These are phyloP conservation scores for Aspergillus ellipticus DNA, from an alignment of 495 filamentous ascomycete species.

Conservation along the genomic window DNA sequence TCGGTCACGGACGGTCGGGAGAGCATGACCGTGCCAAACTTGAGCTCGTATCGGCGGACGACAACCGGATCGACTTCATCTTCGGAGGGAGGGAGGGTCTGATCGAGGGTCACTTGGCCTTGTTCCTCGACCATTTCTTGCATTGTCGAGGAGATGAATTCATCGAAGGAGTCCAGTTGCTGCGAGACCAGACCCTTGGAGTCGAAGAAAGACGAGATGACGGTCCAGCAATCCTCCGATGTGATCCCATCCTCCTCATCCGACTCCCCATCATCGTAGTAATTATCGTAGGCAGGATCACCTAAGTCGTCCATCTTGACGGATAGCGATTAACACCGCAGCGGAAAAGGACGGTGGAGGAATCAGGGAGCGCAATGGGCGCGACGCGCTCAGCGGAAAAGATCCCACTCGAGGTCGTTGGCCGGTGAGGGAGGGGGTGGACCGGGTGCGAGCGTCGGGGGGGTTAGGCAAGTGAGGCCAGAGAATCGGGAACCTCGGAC, in stretches of 20 bases:
- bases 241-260: constrained; percentile 65
- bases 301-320: constrained; percentile 53
- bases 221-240: constrained; percentile 95
- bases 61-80: constrained; percentile 70
- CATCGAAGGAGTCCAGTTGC: constrained; percentile 97
- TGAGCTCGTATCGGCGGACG: constrained; percentile 86
- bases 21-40: constrained; percentile 81
- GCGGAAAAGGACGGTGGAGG: constrained; percentile 2
- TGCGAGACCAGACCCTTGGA: constrained; percentile 93
- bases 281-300: constrained; percentile 47
- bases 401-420: constrained; percentile 14
- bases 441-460: constrained; percentile 1
- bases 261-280: constrained; percentile 65
- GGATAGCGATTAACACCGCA: constrained; percentile 4
- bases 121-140: constrained; percentile 90
- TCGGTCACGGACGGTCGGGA: constrained; percentile 86
- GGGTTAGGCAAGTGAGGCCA: neutral
- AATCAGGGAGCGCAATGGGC: constrained; percentile 31
- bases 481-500: constrained; percentile 19
- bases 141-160: constrained; percentile 89
- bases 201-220: constrained; percentile 95
- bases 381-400: constrained; percentile 26
- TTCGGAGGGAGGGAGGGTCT: constrained; percentile 66
- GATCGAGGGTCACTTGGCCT: constrained; percentile 80
- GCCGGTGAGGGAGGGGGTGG: constrained; percentile 2